Evolutionary conservation across 306 rosid species (phyloP).

Genomic region (Ziziphus jujuba): DNA sequence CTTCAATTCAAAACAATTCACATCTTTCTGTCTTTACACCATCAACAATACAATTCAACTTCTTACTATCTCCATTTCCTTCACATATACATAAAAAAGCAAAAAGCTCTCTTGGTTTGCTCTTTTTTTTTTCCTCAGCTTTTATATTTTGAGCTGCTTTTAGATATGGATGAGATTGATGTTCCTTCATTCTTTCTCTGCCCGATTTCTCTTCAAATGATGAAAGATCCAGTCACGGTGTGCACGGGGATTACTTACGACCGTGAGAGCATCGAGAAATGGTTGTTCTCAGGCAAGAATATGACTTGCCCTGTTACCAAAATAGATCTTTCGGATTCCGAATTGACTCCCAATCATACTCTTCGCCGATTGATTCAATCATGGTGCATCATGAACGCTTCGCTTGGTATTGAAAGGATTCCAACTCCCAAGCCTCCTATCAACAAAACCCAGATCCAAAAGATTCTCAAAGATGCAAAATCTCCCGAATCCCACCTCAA

Average conservation of each 20-base stretch:
- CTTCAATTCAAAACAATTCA: slow-evolving; percentile 31
- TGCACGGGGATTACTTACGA: slow-evolving; percentile 85
- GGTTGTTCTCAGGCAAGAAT: slow-evolving; percentile 57
- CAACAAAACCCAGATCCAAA: slow-evolving; percentile 40
- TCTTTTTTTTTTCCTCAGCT: too few relatives aligned
- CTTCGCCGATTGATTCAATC: slow-evolving; percentile 80
- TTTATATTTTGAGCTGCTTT: too few relatives aligned
- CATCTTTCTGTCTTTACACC: too few relatives aligned
- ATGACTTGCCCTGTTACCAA: slow-evolving; percentile 73
- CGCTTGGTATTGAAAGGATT: slow-evolving; percentile 63
- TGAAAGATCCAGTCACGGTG: slow-evolving; percentile 84
- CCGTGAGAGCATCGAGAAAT: slow-evolving; percentile 73
- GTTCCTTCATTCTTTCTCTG: slow-evolving; percentile 71
- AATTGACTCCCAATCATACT: slow-evolving; percentile 83
- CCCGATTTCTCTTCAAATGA: slow-evolving; percentile 76
- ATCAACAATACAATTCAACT: too few relatives aligned
- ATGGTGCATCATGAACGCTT: slow-evolving; percentile 84
- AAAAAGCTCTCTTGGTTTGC: too few relatives aligned
- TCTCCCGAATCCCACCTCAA: slow-evolving; percentile 35
- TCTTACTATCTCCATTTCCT: too few relatives aligned
- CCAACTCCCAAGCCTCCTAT: slow-evolving; percentile 81
- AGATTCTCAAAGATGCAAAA: slow-evolving; percentile 45
- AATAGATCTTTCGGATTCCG: slow-evolving; percentile 40
- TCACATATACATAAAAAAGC: too few relatives aligned
- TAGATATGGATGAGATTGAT: slow-evolving; percentile 65